phyloP scores from a whole-genome alignment of 2,329 filamentous ascomycete species.

The Aspergillus spinulosporus region DNA sequence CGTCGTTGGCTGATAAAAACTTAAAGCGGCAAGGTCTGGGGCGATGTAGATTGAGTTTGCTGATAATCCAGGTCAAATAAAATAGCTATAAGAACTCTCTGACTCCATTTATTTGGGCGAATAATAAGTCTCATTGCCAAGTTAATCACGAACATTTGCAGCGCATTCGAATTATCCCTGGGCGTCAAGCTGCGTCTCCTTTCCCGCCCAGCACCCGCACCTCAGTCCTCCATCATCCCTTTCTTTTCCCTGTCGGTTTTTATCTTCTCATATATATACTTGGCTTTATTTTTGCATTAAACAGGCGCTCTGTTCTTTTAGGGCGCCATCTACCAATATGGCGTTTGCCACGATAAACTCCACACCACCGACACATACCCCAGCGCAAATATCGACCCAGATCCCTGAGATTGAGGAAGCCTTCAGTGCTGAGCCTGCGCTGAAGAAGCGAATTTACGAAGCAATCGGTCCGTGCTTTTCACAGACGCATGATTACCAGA shows the following conservation, averaged over 20 bases:
- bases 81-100: background rate
- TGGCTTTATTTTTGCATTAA: background rate
- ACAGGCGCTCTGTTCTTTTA: constrained; percentile 1
- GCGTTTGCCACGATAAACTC: constrained; percentile 41
- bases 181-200: background rate
- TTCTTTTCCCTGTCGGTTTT: background rate
- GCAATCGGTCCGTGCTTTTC: constrained; percentile 41
- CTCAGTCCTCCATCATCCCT: constrained; percentile 1
- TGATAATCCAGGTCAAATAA: background rate
- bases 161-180: background rate
- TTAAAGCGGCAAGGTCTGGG: no score
- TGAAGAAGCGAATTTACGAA: constrained; percentile 46
- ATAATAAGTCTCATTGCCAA: constrained; percentile 1
- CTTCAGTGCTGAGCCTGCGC: constrained; percentile 40
- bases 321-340: constrained; percentile 29
- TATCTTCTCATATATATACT: constrained; percentile 7
- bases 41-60: background rate
- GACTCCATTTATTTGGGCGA: constrained; percentile 8
- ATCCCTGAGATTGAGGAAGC: constrained; percentile 42
- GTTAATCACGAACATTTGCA: background rate
- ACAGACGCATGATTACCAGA: constrained; percentile 7
- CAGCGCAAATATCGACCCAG: constrained; percentile 3
- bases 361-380: constrained; percentile 19
- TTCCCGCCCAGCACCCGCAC: background rate
- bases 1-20: no score